Base-by-base conservation (phyloP, 805 yeast species). In the Kockiozyma suomiensis region DNA sequence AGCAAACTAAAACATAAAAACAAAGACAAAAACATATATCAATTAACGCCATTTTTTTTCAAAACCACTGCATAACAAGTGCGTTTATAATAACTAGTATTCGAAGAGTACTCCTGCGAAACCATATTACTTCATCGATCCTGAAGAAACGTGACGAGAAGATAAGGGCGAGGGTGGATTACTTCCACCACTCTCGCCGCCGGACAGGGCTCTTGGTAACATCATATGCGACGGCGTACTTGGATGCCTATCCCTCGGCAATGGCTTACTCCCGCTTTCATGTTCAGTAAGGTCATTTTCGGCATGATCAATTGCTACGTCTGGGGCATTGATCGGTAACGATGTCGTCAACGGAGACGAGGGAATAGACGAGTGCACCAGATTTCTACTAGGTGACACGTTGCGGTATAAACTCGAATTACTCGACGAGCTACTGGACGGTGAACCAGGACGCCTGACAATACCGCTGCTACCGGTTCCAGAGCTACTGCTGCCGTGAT, bases 261-360 rank as follows among this genome's bases (percentile, higher is more conserved):
- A 25, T 13, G 47, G 50, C 42, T n/a, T 8, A 26, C 43, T 19
- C 28, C 35, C 19, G n/a, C n/a, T n/a, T 3, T 28, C 33, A 26
- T 17, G 38, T 3, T 8, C 26, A 13, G n/a, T 42, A 23, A 42
- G 32, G 35, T 43, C 50, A 28, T 51, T 37, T 35, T 45, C 55
- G 23, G 15, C 50, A 15, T n/a, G 35, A 38, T 45, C 51, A 23
- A 35, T 28, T 21, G 32, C 41, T 5, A 32, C 33, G 13, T 54
- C 46, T 30, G 49, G 48, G 23, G 61, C 54, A 23, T 37, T 56
- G 38, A 53, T 61, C n/a, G 59, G 55, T 28, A 49, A 32, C 17
- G 65, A 47, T 26, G 59, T 57, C 23, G 65, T 61, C 46, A 61
- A 42, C 47, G 65, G 65, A 21, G 65, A 61, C 30, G 58, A 50